A percentile compares a stretch with the other conserved stretches of the same genome.
phyloP scores from a whole-genome alignment of 2,329 filamentous ascomycete species.

The Paramyrothecium roridum region DNA sequence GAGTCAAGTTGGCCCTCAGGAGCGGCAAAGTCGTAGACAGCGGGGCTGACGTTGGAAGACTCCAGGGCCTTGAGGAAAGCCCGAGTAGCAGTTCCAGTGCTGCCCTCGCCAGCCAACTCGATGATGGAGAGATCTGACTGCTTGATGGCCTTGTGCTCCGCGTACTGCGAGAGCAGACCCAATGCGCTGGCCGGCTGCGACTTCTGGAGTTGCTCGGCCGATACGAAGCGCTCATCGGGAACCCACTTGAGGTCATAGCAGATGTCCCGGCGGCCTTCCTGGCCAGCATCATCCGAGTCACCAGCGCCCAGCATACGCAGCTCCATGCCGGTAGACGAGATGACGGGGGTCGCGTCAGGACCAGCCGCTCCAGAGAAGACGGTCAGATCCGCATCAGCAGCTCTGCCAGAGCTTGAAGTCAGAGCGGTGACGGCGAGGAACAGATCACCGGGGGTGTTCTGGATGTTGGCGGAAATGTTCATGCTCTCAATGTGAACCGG shows the following conservation, averaged over 20 bases:
- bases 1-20: not conserved
- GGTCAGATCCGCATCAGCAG: not conserved
- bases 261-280: not conserved
- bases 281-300: not conserved
- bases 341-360: not conserved
- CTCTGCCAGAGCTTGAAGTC: not conserved
- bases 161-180: slow-evolving; percentile 1
- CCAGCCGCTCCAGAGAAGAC: not conserved
- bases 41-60: not conserved
- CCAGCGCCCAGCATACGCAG: slow-evolving; percentile 1
- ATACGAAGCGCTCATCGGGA: slow-evolving; percentile 4
- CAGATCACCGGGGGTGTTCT: not conserved
- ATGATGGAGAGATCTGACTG: not conserved
- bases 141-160: slow-evolving; percentile 2
- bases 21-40: not conserved
- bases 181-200: not conserved
- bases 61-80: not conserved
- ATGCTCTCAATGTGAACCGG: slow-evolving; percentile 2
- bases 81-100: not conserved
- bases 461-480: not conserved
- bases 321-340: not conserved
- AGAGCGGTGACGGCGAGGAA: not conserved
- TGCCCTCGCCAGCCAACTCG: not conserved
- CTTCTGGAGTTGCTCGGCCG: not conserved
- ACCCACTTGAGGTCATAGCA: slow-evolving; percentile 5